Evolutionary conservation across 306 rosid genomes (phyloP).

Genomic region (Glycine soja): DNA sequence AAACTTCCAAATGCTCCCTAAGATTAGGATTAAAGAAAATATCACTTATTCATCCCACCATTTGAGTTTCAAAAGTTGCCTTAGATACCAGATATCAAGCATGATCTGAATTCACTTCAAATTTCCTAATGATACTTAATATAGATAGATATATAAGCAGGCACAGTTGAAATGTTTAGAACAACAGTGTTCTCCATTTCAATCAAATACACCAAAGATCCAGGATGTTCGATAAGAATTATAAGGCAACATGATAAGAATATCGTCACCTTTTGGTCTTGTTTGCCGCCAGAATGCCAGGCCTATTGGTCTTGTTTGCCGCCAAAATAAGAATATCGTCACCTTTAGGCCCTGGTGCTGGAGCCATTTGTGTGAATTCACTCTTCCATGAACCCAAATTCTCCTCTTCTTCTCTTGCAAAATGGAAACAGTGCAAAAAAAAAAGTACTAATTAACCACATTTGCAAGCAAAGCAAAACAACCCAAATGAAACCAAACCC

Average conservation of each 20-base stretch:
- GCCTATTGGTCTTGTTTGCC: conserved; percentile 80
- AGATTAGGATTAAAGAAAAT: conserved; percentile 1
- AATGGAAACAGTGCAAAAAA: background rate
- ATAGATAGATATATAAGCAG: background rate
- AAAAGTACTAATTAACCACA: background rate
- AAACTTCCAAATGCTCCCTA: background rate
- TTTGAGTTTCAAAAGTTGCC: background rate
- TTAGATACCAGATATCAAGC: background rate
- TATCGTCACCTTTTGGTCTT: too few species aligned
- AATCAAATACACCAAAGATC: background rate
- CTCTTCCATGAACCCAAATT: conserved; percentile 84
- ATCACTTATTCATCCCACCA: background rate
- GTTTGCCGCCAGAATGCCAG: conserved; percentile 85
- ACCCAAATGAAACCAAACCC: too few species aligned
- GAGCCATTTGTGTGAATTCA: conserved; percentile 59
- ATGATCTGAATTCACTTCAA: background rate
- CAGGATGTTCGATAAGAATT: background rate
- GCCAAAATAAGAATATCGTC: conserved; percentile 76
- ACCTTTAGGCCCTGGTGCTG: conserved; percentile 69
- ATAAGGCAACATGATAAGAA: background rate
- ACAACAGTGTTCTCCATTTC: conserved; percentile 21
- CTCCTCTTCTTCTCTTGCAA: conserved; percentile 66
- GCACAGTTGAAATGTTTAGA: background rate
- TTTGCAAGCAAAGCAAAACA: conserved; percentile 31
- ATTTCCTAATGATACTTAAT: background rate